A percentile compares a stretch with the other conserved stretches of the same genome.
Evolutionary conservation across 2,329 filamentous ascomycete genomes (phyloP).

Genomic region (Aspergillus sp.): DNA sequence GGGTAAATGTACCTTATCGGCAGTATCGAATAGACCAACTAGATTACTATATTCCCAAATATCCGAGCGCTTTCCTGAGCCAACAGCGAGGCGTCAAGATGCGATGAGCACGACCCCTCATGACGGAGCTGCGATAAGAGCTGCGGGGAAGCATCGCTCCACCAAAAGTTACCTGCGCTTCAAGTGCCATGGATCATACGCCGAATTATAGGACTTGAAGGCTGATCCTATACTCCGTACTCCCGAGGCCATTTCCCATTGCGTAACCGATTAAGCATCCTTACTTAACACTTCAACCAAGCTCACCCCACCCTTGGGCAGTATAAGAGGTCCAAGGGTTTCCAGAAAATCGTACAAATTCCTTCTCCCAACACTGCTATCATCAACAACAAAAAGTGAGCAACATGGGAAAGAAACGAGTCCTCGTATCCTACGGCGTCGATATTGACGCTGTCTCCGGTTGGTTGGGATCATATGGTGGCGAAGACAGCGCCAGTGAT

Average conservation of each 20-base stretch:
- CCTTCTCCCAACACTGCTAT: no score
- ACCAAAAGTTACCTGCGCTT: not conserved
- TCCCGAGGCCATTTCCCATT: not conserved
- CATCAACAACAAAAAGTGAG: not conserved
- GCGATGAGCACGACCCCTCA: not conserved
- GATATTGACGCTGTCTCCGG: slow-evolving; percentile 76
- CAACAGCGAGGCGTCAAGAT: no score
- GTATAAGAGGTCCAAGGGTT: not conserved
- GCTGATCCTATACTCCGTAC: not conserved
- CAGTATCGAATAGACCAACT: no score
- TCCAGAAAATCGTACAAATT: no score
- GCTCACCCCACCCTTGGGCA: not conserved
- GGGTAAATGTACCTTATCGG: no score
- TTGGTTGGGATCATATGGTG: slow-evolving; percentile 73
- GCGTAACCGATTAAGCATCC: not conserved
- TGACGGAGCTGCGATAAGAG: not conserved
- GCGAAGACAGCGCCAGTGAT: slow-evolving; percentile 69
- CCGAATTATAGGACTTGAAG: not conserved
- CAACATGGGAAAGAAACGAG: slow-evolving; percentile 47
- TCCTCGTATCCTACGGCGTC: slow-evolving; percentile 64
- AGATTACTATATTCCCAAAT: no score
- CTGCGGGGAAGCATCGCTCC: not conserved
- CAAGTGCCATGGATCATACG: not conserved
- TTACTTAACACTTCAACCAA: not conserved
- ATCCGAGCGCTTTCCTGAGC: no score